A percentile compares a stretch with the other conserved stretches of the same genome.
These are phyloP conservation scores for Laetiporus sulphureus DNA, from an alignment of 1,284 basidiomycete species.

Conservation along the genomic window DNA sequence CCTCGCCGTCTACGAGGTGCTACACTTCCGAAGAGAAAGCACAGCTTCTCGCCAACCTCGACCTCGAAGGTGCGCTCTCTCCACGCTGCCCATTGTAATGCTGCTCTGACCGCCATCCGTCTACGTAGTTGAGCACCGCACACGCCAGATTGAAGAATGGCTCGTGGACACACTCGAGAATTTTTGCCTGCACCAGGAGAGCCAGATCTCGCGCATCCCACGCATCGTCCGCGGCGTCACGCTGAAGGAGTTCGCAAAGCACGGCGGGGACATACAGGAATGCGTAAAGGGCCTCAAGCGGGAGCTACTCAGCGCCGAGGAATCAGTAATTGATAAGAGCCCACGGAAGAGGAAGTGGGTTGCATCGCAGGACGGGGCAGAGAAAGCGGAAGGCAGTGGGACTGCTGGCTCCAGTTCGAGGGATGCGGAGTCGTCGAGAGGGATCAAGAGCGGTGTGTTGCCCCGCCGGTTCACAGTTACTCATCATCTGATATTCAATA, in stretches of 20 bases:
- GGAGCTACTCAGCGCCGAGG: conserved; percentile 35
- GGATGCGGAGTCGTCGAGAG: conserved; percentile 38
- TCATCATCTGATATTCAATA: too few species aligned
- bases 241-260: conserved; percentile 73
- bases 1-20: conserved; percentile 15
- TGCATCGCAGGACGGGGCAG: conserved; percentile 45
- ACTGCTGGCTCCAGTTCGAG: conserved; percentile 18
- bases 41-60: conserved; percentile 68
- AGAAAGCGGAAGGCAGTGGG: conserved; percentile 24
- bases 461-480: too few species aligned
- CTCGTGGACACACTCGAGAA: conserved; percentile 63
- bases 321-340: conserved; percentile 52
- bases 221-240: conserved; percentile 64
- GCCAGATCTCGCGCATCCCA: conserved; percentile 66
- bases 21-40: conserved; percentile 59
- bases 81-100: conserved; percentile 3
- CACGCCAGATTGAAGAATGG: conserved; percentile 64
- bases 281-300: conserved; percentile 60
- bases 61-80: conserved; percentile 57
- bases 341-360: conserved; percentile 72
- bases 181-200: conserved; percentile 65
- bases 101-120: conserved; percentile 7
- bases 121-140: conserved; percentile 56
- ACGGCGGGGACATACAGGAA: conserved; percentile 64
- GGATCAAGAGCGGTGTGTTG: conserved; percentile 52